These are phyloP conservation scores for Coleophoma crateriformis DNA, from an alignment of 2,329 filamentous ascomycete genomes.

Conservation along the genomic window DNA sequence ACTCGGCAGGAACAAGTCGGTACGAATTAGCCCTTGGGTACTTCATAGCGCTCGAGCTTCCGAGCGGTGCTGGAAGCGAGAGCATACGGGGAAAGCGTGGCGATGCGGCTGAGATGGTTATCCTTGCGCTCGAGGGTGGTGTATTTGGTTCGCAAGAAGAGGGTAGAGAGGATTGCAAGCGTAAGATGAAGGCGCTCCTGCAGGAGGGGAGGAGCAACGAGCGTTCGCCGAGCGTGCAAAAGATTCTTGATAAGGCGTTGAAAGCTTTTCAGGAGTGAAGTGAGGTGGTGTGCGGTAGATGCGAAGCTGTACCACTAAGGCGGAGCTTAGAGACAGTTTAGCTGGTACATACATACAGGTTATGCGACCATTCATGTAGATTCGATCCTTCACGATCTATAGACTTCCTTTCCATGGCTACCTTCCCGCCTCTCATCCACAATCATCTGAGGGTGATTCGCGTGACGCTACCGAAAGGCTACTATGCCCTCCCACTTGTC, in stretches of 20 bases:
- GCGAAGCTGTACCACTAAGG: too few relatives aligned
- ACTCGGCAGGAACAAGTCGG: constrained; percentile 8
- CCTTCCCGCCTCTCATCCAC: too few relatives aligned
- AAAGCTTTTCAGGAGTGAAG: constrained; percentile 14
- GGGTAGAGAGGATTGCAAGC: constrained; percentile 13
- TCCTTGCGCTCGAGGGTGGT: constrained; percentile 16
- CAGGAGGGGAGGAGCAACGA: constrained; percentile 18
- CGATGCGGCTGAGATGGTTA: constrained; percentile 24
- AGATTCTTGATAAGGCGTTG: constrained; percentile 15
- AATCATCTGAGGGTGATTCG: too few relatives aligned
- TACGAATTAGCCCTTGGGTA: constrained; percentile 17
- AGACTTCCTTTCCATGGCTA: too few relatives aligned
- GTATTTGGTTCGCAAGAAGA: constrained; percentile 21
- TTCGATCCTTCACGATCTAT: too few relatives aligned
- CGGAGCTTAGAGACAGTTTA: too few relatives aligned
- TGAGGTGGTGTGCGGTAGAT: background rate
- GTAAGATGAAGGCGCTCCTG: constrained; percentile 14
- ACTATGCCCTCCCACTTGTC: too few relatives aligned
- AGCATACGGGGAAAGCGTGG: constrained; percentile 23
- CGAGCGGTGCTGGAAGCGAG: constrained; percentile 24
- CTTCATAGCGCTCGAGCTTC: constrained; percentile 21
- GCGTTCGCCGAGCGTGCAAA: constrained; percentile 20
- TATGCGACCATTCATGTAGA: too few relatives aligned
- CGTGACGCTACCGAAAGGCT: too few relatives aligned
- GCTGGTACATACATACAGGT: too few relatives aligned